Base-by-base conservation (phyloP, 768 basidiomycete genomes). In the Steccherinum ochraceum region DNA sequence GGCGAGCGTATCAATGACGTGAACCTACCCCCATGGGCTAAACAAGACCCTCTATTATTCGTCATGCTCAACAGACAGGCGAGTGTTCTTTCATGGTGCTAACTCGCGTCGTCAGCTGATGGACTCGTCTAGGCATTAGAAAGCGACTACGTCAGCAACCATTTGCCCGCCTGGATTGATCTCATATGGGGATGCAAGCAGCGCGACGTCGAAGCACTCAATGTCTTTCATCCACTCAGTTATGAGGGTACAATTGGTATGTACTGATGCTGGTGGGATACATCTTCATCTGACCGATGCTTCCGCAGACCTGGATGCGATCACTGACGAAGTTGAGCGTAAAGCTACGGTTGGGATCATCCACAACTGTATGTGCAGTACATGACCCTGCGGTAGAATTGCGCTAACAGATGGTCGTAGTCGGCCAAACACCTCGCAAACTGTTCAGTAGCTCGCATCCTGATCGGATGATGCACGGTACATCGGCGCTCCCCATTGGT, bases 331-430 rank as follows among this genome's bases (percentile, higher is more conserved):
- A 43, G 71, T 91, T 5, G 90, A 97, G 68, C 79, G 88, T 27
- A 91, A 93, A 60, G 93, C 94, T 0, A 92, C 91, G 5, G 88
- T 94, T 18, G 93, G 93, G 1, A 95, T 94, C 51, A 94, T 96
- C 45, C 93, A 95, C 65, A 95, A 95, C 55, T 97, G 90, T 89
- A 58, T 35, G 78, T 61, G 25, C 46, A 5, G 18, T n/a, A 12
- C 12, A 10, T 11, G 12, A 23, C 12, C 12, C 20, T 20, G 4
- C n/a, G n/a, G n/a, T n/a, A n/a, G n/a, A n/a, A n/a, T n/a, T n/a
- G n/a, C n/a, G n/a, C n/a, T n/a, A n/a, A n/a, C n/a, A n/a, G n/a
- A n/a, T n/a, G n/a, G n/a, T n/a, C n/a, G n/a, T 56, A 91, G 89
- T 96, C 57, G 93, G 93, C 12, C 93, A 95, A 69, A 95, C 93